These are phyloP conservation scores for Porcisia hertigi DNA, from an alignment of 208 protist genomes.

Conservation along the genomic window DNA sequence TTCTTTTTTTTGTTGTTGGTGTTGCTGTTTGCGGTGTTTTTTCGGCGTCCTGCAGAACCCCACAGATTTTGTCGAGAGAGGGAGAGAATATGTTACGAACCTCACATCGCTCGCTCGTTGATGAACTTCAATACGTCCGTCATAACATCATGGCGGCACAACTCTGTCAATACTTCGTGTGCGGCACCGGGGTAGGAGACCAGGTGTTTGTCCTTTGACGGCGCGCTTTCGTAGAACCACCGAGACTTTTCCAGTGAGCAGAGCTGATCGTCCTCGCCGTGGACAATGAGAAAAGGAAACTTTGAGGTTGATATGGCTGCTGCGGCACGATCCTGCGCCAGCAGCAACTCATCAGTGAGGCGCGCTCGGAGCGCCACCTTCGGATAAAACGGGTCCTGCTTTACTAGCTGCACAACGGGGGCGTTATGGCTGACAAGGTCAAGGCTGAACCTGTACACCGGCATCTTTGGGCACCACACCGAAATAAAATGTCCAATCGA, in stretches of 20 bases:
- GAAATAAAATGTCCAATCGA: slow-evolving; percentile 33
- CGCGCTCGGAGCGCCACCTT: slow-evolving; percentile 43
- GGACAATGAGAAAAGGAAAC: slow-evolving; percentile 72
- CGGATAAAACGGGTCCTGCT: slow-evolving; percentile 66
- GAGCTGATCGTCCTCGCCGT: slow-evolving; percentile 56
- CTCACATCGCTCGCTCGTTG: slow-evolving; percentile 17
- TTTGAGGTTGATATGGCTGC: slow-evolving; percentile 12
- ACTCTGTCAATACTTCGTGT: slow-evolving; percentile 76
- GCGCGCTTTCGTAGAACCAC: slow-evolving; percentile 41
- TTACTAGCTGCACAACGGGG: slow-evolving; percentile 50
- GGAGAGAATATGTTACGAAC: background rate
- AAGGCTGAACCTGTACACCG: slow-evolving; percentile 33
- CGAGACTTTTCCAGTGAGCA: slow-evolving; percentile 38
- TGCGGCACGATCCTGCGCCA: slow-evolving; percentile 41
- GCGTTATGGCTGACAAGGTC: slow-evolving; percentile 42
- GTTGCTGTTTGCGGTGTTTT: no score
- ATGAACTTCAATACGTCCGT: slow-evolving; percentile 60
- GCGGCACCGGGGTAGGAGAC: slow-evolving; percentile 38
- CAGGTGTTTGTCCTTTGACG: slow-evolving; percentile 56
- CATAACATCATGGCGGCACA: slow-evolving; percentile 50
- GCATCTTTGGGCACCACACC: slow-evolving; percentile 46
- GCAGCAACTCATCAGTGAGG: slow-evolving; percentile 51
- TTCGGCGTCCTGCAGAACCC: background rate
- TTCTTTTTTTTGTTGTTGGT: no score
- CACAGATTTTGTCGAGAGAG: background rate